Evolutionary conservation across 306 rosid genomes (phyloP), one percentile per base, ranked within the genome.

Genomic region (Sicyos edulis): DNA sequence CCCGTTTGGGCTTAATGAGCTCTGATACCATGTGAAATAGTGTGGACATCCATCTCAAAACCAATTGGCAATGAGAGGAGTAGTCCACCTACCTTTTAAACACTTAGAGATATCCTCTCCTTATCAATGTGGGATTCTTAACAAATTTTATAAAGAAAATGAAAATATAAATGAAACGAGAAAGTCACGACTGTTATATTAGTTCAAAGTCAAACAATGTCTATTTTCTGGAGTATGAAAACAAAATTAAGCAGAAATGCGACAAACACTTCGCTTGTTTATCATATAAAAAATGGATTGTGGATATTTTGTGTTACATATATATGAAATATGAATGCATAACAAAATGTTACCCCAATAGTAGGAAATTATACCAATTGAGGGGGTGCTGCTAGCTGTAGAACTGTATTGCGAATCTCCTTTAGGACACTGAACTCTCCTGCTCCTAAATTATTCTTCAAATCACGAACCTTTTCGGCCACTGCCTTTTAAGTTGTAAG

Each of bases 321-420:
- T 64, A 37, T 37, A 32, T 32, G 5, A 1, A 26, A 19, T 13
- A 60, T 34, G 1, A 4, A 26, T 51, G 56, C 61, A 54, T 70
- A 72, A 11, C 11, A 37, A 20, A 49, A 34, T 11, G 50, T 16
- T 52, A 64, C 57, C 8, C 79, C 44, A 58, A 58, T 21, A 74
- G 70, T 44, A 82, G 64, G 71, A 32, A 66, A 56, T 54, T 84
- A 62, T 88, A 93, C 97, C 95, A 93, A 74, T 72, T 73, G 80
- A 78, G 89, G 69, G 73, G 96, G 89, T 55, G 97, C 96, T 76
- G 81, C 80, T 79, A 93, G 63, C 80, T 91, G 87, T 73, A 91
- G 76, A 80, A 93, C 91, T 55, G 97, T 87, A 74, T 85, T 77
- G 10, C 99, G 96, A 81, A 93, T 93, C 79, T 88, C 89, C 85